These are phyloP conservation scores for Prunella vulgaris DNA, from an alignment of 257 asterid genomes.

Conservation along the genomic window DNA sequence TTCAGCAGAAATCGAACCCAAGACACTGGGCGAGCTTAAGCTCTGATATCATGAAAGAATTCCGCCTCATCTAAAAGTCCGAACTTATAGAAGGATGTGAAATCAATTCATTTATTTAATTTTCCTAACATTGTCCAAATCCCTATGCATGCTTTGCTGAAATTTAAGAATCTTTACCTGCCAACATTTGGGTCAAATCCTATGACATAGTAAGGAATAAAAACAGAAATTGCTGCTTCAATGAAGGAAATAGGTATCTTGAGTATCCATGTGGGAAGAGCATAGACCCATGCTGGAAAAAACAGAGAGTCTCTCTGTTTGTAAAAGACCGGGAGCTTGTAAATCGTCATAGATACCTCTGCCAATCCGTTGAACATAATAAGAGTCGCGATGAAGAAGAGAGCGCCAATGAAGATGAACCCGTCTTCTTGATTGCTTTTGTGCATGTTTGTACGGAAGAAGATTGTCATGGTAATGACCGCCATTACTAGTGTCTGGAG, in stretches of 20 bases:
- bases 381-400: constrained; percentile 13
- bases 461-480: constrained; percentile 31
- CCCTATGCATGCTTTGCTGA: no score
- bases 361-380: constrained; percentile 38
- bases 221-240: constrained; percentile 36
- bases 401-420: constrained; percentile 22
- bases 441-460: constrained; percentile 37
- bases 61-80: no score
- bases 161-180: constrained; percentile 22
- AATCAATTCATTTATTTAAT: no score
- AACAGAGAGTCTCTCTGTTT: constrained; percentile 45
- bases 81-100: no score
- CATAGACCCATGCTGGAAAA: constrained; percentile 47
- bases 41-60: no score
- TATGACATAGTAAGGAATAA: constrained; percentile 36
- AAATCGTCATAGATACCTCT: constrained; percentile 34
- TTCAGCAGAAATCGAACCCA: no score
- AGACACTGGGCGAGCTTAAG: no score
- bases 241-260: constrained; percentile 34
- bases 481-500: constrained; percentile 23
- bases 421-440: constrained; percentile 28
- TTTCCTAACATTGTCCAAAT: no score
- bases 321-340: constrained; percentile 46
- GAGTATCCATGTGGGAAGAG: constrained; percentile 37
- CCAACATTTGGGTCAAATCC: constrained; percentile 42